phyloP scores from a whole-genome alignment of 495 filamentous ascomycete genomes.

The Letharia columbiana region DNA sequence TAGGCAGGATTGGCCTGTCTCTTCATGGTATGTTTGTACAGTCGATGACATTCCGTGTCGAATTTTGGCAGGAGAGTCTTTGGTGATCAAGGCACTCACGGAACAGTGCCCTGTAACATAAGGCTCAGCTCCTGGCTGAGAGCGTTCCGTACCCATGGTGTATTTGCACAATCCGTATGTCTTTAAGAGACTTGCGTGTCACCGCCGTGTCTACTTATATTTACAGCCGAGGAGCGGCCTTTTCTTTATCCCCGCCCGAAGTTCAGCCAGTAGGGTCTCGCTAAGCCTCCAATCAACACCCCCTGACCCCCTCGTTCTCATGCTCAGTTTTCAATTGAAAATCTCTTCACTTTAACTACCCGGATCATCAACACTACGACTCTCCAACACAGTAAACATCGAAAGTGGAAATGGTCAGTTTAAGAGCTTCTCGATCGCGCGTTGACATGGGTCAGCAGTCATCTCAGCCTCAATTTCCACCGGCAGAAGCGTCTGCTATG shows the following conservation, averaged over 20 bases:
- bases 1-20: neutral
- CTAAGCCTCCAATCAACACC: constrained; percentile 1
- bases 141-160: too few species aligned
- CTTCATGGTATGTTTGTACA: too few species aligned
- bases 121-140: too few species aligned
- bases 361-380: neutral
- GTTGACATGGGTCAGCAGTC: constrained; percentile 22
- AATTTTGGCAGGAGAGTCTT: too few species aligned
- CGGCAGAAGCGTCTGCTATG: constrained; percentile 4
- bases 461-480: constrained; percentile 13
- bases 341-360: constrained; percentile 18
- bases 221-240: too few species aligned
- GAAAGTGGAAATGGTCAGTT: constrained; percentile 9
- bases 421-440: neutral
- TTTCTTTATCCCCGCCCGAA: neutral
- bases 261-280: constrained; percentile 3
- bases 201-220: too few species aligned
- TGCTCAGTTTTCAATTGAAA: too few species aligned
- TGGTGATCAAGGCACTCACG: too few species aligned
- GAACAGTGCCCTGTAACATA: too few species aligned
- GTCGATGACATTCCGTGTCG: too few species aligned
- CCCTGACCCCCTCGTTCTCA: neutral
- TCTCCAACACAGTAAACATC: neutral
- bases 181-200: too few species aligned
- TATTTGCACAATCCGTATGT: too few species aligned